Base-by-base conservation (phyloP, 345 rosid genomes). In the Hibiscus mutabilis region DNA sequence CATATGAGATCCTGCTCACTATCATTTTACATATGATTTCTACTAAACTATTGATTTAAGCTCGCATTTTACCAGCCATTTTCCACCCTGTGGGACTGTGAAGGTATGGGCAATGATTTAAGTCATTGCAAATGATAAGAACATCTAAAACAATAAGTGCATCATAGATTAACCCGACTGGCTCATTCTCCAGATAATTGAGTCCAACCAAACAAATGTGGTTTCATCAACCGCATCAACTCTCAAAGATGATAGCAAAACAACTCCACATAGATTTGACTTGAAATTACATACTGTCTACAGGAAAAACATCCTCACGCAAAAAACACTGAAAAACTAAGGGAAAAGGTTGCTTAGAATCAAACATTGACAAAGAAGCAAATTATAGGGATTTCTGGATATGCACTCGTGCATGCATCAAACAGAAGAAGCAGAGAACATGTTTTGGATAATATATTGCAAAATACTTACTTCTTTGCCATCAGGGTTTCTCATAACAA, bases 401-500 rank as follows among this genome's bases (percentile, higher is more conserved):
- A 97, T 92, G 87, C 80, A 68, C 68, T 75, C 6, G 22, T 21
- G 68, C 68, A 65, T 21, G 21, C 77, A 58, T 35, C 16, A 74
- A 56, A 60, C 59, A 72, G 55, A 33, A 74, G 31, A 44, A 70
- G 37, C 3, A 46, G 8, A 65, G 55, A 65, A 44, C 35, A 66
- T 24, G 21, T 19, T 44, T 5, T 37, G 62, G 65, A 58, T 22
- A n/a, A 16, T 69, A 24, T 19, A 14, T 14, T 21, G 58, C 18
- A 6, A 61, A 49, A 70, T 16, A 84, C 90, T 81, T 87, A 92
- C 99, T 81, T 96, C 99, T 83, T 96, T 96, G 69, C 99, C 99
- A 79, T 92, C 97, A 51, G 88, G 90, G 77, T 96, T 92, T 79
- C 99, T 91, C 98, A 92, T 87, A 59, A 96, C 99, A 79, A 92